Conservation (phyloP, 345 rosid genomes). For the Syzygium aromaticum region DNA sequence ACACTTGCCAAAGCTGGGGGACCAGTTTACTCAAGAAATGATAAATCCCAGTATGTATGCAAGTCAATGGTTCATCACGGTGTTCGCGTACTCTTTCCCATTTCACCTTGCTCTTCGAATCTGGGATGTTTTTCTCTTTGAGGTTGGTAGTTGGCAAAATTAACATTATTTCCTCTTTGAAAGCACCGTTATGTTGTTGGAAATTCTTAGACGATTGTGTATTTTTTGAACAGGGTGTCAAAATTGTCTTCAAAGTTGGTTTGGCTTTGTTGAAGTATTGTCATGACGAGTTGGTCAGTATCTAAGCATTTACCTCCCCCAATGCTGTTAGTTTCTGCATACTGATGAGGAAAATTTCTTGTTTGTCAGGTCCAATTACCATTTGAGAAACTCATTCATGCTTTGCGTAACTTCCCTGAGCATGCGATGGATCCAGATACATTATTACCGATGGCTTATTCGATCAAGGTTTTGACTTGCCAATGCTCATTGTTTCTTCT, state of each 20-base stretch:
- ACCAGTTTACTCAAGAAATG: slow-evolving; percentile 81
- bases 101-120: slow-evolving; percentile 88
- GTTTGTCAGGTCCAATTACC: slow-evolving; percentile 57
- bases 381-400: slow-evolving; percentile 87
- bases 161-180: background rate
- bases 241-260: slow-evolving; percentile 87
- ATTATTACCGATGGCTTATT: slow-evolving; percentile 81
- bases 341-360: background rate
- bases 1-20: slow-evolving; percentile 85
- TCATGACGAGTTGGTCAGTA: slow-evolving; percentile 84
- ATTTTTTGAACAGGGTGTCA: slow-evolving; percentile 62
- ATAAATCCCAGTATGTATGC: slow-evolving; percentile 99
- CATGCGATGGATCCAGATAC: slow-evolving; percentile 89
- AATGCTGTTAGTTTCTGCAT: background rate
- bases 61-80: slow-evolving; percentile 98
- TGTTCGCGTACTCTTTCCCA: slow-evolving; percentile 90
- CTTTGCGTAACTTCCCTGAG: slow-evolving; percentile 86
- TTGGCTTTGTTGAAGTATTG: slow-evolving; percentile 79
- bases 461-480: slow-evolving; percentile 58
- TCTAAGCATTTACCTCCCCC: background rate
- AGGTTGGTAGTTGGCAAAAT: slow-evolving; percentile 38
- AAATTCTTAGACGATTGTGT: background rate
- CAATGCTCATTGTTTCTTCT: slow-evolving; percentile 1
- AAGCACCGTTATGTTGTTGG: background rate
- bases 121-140: slow-evolving; percentile 94